phyloP scores from a whole-genome alignment of 768 basidiomycete species.

The Lenzites betulinus region DNA sequence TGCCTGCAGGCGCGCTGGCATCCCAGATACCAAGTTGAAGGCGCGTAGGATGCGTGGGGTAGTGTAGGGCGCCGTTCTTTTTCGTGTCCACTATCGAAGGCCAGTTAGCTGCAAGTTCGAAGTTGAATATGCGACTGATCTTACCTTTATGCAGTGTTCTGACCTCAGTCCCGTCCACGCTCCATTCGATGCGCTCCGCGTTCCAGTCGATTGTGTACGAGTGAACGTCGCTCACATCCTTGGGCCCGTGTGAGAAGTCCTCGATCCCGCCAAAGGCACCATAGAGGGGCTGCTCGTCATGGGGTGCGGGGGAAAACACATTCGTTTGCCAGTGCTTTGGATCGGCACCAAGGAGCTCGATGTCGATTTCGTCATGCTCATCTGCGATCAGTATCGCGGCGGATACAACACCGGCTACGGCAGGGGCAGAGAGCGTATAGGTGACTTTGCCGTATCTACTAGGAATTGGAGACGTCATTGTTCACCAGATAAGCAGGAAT shows the following conservation, averaged over 20 bases:
- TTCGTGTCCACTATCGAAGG: conserved; percentile 33
- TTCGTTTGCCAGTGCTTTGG: conserved; percentile 44
- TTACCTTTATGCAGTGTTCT: conserved; percentile 35
- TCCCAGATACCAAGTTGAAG: conserved; percentile 51
- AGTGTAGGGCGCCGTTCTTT: conserved; percentile 38
- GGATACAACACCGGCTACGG: conserved; percentile 39
- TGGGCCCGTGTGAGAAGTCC: conserved; percentile 23
- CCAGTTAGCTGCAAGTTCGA: background rate
- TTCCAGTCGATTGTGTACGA: conserved; percentile 45
- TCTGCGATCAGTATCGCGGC: conserved; percentile 42
- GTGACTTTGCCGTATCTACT: conserved; percentile 40
- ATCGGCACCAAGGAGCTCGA: conserved; percentile 45
- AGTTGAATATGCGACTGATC: background rate
- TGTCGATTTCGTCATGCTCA: conserved; percentile 44
- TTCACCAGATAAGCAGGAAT: background rate
- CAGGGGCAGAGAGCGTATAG: conserved; percentile 36
- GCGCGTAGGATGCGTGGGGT: conserved; percentile 39
- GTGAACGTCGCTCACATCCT: conserved; percentile 29
- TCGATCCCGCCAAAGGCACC: conserved; percentile 41
- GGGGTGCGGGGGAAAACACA: conserved; percentile 37
- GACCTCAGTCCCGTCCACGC: conserved; percentile 38
- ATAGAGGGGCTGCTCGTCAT: conserved; percentile 37
- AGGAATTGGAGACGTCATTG: background rate
- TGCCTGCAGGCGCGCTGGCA: conserved; percentile 43
- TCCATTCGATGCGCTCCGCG: conserved; percentile 41